phyloP scores from a whole-genome alignment of 352 stramenopile species.

The Globisporangium canariense region DNA sequence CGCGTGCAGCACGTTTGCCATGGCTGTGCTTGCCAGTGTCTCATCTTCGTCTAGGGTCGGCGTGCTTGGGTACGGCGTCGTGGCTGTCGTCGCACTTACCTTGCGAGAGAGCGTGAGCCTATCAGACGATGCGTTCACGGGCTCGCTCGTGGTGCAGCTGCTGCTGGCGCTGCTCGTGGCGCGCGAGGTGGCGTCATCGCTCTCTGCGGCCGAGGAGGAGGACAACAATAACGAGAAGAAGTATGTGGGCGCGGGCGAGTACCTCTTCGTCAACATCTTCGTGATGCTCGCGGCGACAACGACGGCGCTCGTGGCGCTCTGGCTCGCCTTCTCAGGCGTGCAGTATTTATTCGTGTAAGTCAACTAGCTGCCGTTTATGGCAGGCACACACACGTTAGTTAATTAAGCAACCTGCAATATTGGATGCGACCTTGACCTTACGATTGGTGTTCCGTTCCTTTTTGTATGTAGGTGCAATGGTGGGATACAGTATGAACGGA shows the following conservation, averaged over 20 bases:
- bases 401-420: neutral
- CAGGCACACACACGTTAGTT: neutral
- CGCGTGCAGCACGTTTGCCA: constrained; percentile 2
- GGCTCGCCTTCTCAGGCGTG: neutral
- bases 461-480: no score
- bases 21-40: neutral
- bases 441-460: no score
- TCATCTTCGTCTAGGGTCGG: neutral
- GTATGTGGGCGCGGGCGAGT: neutral
- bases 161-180: constrained; percentile 4
- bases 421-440: no score
- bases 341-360: neutral
- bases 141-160: constrained; percentile 5
- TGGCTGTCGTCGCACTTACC: neutral
- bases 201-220: neutral
- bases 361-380: no score
- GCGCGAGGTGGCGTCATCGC: neutral
- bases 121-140: neutral
- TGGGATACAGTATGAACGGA: no score
- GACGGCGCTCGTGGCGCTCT: neutral
- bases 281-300: neutral
- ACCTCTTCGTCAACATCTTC: constrained; percentile 2
- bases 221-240: neutral
- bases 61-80: neutral
- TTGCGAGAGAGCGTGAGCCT: neutral